A percentile compares a stretch with the other conserved stretches of the same genome.
Evolutionary conservation across 2,329 filamentous ascomycete species (phyloP).

Genomic region (Colletotrichum lupini): DNA sequence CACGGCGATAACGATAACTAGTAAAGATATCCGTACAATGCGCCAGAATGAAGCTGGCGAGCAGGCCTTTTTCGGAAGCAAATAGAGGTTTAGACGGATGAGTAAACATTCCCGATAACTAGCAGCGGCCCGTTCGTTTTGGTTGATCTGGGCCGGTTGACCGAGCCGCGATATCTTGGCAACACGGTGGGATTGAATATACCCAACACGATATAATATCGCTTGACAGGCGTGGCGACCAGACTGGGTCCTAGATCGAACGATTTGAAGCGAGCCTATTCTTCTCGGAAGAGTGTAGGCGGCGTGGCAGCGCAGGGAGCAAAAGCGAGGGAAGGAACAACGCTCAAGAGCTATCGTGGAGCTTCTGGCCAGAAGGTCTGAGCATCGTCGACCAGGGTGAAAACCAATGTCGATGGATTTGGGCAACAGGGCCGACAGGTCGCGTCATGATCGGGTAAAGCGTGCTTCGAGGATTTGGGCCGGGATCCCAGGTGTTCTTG

Average conservation of each 20-base stretch:
- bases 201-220: slow-evolving; percentile 18
- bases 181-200: slow-evolving; percentile 6
- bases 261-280: slow-evolving; percentile 16
- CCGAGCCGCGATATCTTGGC: not conserved
- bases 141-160: not conserved
- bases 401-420: slow-evolving; percentile 7
- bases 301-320: not conserved
- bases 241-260: slow-evolving; percentile 13
- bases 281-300: not conserved
- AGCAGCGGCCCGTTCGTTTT: not conserved
- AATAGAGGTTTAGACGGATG: not conserved
- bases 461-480: not conserved
- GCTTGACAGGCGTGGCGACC: slow-evolving; percentile 12
- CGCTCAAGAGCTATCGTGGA: slow-evolving; percentile 20
- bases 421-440: slow-evolving; percentile 17
- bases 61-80: not conserved
- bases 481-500: not conserved
- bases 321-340: not conserved
- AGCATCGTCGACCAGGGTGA: slow-evolving; percentile 10
- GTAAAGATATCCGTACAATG: not conserved
- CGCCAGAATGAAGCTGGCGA: not conserved
- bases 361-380: slow-evolving; percentile 18
- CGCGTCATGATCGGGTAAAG: slow-evolving; percentile 19
- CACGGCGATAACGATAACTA: not conserved
- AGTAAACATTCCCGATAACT: not conserved